Evolutionary conservation across 768 basidiomycete genomes (phyloP), one percentile per base, ranked within the genome.

Genomic region (Tubosaeta sp.): DNA sequence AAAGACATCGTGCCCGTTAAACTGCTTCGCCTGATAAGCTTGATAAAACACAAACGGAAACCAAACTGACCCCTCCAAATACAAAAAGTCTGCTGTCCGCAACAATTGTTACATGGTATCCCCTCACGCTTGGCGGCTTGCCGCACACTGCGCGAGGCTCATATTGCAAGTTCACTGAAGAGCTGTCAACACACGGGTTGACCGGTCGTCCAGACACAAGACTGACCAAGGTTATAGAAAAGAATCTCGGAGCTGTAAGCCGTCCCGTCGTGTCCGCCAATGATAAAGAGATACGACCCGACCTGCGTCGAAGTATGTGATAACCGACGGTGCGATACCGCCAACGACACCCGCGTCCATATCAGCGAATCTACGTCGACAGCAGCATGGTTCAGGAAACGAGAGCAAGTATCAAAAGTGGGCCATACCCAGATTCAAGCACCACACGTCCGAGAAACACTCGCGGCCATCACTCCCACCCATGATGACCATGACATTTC

Each of bases 391-490:
- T 22, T 42, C 18, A 47, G 8, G n/a, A 13, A 34, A 5, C 13
- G 3, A 38, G 10, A 42, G 25, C 21, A 39, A 16, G 16, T 1
- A 13, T 19, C 25, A 40, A 1, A 18, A 25, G n/a, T n/a, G 14
- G 8, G 22, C n/a, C 84, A 52, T 65, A 95, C 94, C 84, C 22
- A 97, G 73, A 63, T 94, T 82, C 51, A 97, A 68, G 56, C 84
- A 83, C 83, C 90, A 94, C 0, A 97, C 79, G 62, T 96, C 91
- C 13, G 82, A 83, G 62, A 94, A 96, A 49, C 87, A 90, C 55
- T 90, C 86, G 49, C 80, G 80, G 4, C 93, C 93, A 65, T 96
- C 93, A 56, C 90, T 92, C 2, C 95, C 94, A 1, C 95, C 95
- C 25, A 93, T 75, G 27, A 97, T 74, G 40, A 97, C 76, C 86